Base-by-base conservation (phyloP, 148 eudicot species). In the Silene latifolia region DNA sequence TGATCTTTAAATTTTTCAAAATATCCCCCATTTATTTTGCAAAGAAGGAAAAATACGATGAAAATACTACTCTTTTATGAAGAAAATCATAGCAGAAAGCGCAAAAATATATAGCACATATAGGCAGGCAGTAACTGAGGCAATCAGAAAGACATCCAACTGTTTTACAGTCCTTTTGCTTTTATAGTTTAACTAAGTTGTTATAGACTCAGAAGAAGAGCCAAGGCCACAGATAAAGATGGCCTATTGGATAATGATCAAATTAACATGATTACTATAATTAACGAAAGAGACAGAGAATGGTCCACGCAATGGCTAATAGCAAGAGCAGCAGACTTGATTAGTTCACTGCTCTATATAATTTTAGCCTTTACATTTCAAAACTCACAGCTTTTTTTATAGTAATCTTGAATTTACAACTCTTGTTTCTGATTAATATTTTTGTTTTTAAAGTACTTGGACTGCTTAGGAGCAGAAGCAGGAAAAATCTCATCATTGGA, bases 241-340 rank as follows among this genome's bases (percentile, higher is more conserved):
- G 68, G 8, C 46, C 7, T 17, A 2, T 21, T 20, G 13, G 63
- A 60, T 9, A 21, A 9, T 9, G 2, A 21, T 3, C 11, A 11
- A 62, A 14, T 1, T n/a, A 60, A 60, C 27, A 60, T 60, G 13
- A 21, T 27, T 20, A 20, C 42, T 13, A 66, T 7, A 14, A 1
- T 5, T 7, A 29, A 27, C 29, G 29, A 27, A 27, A 27, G 29
- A 27, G 29, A 2, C 29, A 0, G 39, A 63, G n/a, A 19, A 3
- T 35, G 63, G 21, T 35, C 23, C 6, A 20, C n/a, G 35, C 12
- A 60, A 60, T 60, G n/a, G 7, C 5, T 42, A 62, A 27, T 1
- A 19, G 44, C 44, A 23, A 21, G 88, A 13, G 87, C 74, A 48
- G 77, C 73, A n/a, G n/a, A n/a, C n/a, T n/a, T n/a, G n/a, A n/a